Conservation (phyloP, 1,139 yeast genomes). For the Candida dubliniensis region DNA sequence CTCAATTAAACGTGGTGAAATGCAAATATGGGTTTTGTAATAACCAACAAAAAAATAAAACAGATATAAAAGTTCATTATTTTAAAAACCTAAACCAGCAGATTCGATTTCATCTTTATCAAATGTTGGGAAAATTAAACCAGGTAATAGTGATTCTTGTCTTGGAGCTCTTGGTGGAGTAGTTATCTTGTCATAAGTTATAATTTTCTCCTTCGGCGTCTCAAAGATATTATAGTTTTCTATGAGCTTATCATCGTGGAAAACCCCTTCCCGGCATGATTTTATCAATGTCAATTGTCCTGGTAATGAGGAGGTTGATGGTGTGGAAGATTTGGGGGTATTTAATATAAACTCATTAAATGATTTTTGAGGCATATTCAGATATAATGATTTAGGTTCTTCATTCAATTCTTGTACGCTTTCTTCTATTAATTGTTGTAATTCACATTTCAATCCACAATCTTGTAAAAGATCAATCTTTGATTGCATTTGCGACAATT, state of each 20-base stretch:
- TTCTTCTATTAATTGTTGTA: slow-evolving; percentile 10
- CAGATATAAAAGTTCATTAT: no score
- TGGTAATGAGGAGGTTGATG: background rate
- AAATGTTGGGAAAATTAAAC: background rate
- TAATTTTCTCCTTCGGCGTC: slow-evolving; percentile 12
- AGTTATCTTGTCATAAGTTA: slow-evolving; percentile 5
- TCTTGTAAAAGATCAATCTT: slow-evolving; percentile 8
- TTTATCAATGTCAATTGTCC: background rate
- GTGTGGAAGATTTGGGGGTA: slow-evolving; percentile 7
- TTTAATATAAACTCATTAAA: slow-evolving; percentile 11
- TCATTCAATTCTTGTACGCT: slow-evolving; percentile 4
- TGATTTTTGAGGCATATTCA: slow-evolving; percentile 7
- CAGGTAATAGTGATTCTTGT: background rate
- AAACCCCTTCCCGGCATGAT: background rate
- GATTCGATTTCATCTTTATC: slow-evolving; percentile 3
- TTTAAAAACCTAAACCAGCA: slow-evolving; percentile 1
- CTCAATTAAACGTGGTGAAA: no score
- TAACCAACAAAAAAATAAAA: no score
- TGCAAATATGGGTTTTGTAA: no score
- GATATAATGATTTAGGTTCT: background rate
- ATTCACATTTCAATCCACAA: slow-evolving; percentile 5
- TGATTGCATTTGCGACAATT: slow-evolving; percentile 10
- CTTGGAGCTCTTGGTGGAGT: slow-evolving; percentile 2
- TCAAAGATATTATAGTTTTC: slow-evolving; percentile 5
- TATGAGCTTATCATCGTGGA: background rate